Evolutionary conservation across 2,329 filamentous ascomycete species (phyloP).

Genomic region (Claviceps maximensis): DNA sequence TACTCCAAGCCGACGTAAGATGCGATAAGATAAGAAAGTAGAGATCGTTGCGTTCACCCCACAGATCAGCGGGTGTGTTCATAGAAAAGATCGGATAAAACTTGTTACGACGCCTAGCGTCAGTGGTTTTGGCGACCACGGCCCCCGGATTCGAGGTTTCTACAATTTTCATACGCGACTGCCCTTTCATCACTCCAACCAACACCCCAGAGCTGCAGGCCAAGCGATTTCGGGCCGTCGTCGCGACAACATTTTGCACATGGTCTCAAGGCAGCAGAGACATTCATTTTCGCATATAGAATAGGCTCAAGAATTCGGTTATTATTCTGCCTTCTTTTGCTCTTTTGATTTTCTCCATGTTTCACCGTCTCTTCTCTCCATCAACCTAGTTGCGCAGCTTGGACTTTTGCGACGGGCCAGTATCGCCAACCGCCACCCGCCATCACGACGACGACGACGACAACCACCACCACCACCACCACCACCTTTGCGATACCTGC

Average conservation of each 20-base stretch:
- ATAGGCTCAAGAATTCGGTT: neutral
- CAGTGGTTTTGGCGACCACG: conserved; percentile 26
- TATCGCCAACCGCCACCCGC: conserved; percentile 13
- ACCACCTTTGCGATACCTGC: conserved; percentile 3
- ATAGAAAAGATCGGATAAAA: conserved; percentile 19
- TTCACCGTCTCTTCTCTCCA: neutral
- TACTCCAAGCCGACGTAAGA: neutral
- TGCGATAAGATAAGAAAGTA: conserved; percentile 9
- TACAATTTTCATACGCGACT: conserved; percentile 27
- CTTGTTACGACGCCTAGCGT: conserved; percentile 26
- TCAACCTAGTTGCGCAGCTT: conserved; percentile 4
- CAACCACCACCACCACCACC: neutral
- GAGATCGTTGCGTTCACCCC: conserved; percentile 3
- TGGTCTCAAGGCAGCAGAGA: conserved; percentile 3
- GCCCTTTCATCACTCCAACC: neutral
- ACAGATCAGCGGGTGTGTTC: neutral
- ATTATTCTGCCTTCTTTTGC: no score
- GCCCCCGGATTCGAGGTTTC: conserved; percentile 25
- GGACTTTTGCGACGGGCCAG: conserved; percentile 4
- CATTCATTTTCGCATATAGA: neutral
- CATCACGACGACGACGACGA: neutral
- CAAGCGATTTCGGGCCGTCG: conserved; percentile 2
- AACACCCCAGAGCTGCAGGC: conserved; percentile 7
- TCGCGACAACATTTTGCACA: neutral
- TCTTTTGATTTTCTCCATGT: neutral